Evolutionary conservation across 495 filamentous ascomycete genomes (phyloP), one percentile per base, ranked within the genome.

Genomic region (Xylaria scruposa): DNA sequence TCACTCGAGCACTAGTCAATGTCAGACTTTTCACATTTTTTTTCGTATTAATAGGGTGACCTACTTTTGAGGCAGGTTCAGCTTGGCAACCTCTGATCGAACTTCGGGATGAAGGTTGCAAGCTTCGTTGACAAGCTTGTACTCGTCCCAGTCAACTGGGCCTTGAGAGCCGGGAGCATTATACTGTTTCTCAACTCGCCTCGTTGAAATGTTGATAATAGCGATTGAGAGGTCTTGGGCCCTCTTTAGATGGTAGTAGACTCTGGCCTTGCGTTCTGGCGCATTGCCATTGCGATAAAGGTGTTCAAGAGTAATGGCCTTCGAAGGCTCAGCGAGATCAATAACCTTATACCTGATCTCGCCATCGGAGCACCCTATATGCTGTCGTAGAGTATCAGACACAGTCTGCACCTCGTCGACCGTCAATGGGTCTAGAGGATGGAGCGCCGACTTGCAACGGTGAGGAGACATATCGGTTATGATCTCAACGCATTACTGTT

Each of bases 101-200:
- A 58, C 53, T 58, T 29, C 53, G 24, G 53, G 53, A 58, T 58
- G 53, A 4, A 31, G 10, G 53, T 31, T 58, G 26, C 53, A 58
- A 58, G 53, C 53, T 29, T 31, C 31, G 17, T 29, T 58, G 24
- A 58, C 53, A 26, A 58, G 53, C 12, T 58, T 24, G 13, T 19
- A 58, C 53, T 58, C 53, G 33, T 58, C 53, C 53, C 53, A 58
- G 31, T 58, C 53, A 58, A 58, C 53, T 29, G 53, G 53, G 0
- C 53, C 53, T 17, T 58, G 53, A 31, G 24, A 58, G 2, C 13
- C 53, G 9, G 53, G 53, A 17, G 24, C 53, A 13, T 29, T 9
- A 31, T 29, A 5, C 12, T 58, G 21, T 7, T 58, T 58, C 13
- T 58, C 53, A 29, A 58, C 53, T 6, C 29, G 53, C 53, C 33